These are phyloP conservation scores for Starmerella asiatica DNA, from an alignment of 805 yeast genomes.

Conservation along the genomic window DNA sequence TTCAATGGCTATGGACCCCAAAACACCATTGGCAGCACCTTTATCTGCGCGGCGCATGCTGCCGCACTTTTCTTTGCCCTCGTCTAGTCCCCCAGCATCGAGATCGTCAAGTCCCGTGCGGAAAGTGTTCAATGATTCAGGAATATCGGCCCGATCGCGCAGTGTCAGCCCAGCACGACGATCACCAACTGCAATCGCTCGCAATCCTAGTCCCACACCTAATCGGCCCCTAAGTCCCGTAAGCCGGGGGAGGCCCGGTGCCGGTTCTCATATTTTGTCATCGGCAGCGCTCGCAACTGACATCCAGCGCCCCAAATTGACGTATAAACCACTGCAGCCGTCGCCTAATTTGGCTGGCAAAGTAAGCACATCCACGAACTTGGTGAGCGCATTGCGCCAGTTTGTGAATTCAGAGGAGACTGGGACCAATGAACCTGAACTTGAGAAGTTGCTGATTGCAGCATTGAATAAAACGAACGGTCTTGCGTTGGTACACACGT, in stretches of 20 bases:
- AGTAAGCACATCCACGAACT: background rate
- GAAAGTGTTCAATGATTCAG: background rate
- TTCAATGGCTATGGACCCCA: background rate
- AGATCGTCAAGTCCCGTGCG: background rate
- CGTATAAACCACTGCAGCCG: background rate
- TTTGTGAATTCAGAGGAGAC: constrained; percentile 2
- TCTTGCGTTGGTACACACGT: constrained; percentile 6
- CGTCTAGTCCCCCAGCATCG: background rate
- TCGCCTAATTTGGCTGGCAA: background rate
- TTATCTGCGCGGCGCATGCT: background rate
- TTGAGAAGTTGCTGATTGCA: constrained; percentile 10
- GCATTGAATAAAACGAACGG: constrained; percentile 19
- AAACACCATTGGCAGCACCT: background rate
- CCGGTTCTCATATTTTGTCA: background rate
- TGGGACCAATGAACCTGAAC: constrained; percentile 5
- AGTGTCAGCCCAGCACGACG: background rate
- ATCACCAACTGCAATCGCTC: background rate
- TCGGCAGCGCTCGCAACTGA: background rate
- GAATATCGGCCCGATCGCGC: background rate
- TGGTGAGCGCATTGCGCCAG: constrained; percentile 5
- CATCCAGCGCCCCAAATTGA: background rate
- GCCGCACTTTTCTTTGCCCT: background rate
- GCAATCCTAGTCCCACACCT: background rate
- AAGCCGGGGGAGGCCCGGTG: background rate
- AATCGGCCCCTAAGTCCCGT: background rate